Percentiles rank a stretch among this genome's conserved stretches.
Conservation (phyloP, 257 asterid genomes). For the Scutellaria minor region DNA sequence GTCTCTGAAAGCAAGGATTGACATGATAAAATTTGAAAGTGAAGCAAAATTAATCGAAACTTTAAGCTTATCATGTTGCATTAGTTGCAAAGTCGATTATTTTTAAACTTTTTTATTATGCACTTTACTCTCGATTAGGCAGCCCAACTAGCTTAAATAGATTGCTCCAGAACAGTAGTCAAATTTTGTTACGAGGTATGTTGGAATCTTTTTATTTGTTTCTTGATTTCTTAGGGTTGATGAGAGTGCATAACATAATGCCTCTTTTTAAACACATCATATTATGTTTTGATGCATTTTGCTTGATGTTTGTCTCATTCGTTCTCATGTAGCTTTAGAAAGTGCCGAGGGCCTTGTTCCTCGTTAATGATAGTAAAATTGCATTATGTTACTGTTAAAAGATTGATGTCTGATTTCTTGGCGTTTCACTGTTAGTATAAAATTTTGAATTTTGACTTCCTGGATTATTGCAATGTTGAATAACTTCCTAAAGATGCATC, state of each 20-base stretch:
- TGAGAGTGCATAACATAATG: not conserved
- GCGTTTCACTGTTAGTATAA: not conserved
- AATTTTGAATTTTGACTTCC: conserved; percentile 6
- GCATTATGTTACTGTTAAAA: not conserved
- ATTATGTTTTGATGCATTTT: not conserved
- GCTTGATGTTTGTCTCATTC: not conserved
- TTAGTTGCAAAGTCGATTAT: no score
- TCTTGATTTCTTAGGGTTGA: conserved; percentile 6
- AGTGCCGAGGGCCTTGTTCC: not conserved
- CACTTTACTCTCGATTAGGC: no score
- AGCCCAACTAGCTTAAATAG: no score
- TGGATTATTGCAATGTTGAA: not conserved
- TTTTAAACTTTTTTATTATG: no score
- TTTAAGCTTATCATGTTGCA: not conserved
- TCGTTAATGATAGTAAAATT: conserved; percentile 1
- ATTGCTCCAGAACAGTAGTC: no score
- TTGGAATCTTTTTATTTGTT: not conserved
- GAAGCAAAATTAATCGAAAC: not conserved
- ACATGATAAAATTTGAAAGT: not conserved
- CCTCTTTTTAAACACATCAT: not conserved
- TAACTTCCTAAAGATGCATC: not conserved
- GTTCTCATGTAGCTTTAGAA: not conserved
- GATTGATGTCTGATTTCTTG: not conserved
- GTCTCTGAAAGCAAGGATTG: not conserved
- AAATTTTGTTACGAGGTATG: no score